A percentile compares a stretch with the other conserved stretches of the same genome.
phyloP scores from a whole-genome alignment of 1,284 basidiomycete genomes.

The Pterulicium gracile region DNA sequence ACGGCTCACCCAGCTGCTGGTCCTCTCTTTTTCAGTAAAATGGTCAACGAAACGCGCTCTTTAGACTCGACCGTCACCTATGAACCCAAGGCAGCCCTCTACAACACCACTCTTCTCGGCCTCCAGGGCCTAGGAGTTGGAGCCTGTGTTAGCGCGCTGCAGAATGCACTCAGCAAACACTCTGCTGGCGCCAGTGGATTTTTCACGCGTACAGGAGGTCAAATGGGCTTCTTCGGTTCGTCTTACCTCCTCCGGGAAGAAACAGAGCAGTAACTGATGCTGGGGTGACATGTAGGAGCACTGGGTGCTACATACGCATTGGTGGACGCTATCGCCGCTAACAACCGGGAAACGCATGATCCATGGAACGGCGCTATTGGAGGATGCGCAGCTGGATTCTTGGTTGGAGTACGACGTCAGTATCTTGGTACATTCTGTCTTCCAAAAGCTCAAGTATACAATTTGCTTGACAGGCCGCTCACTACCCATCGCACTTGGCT shows the following conservation, averaged over 20 bases:
- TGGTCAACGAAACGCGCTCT: constrained; percentile 15
- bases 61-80: constrained; percentile 33
- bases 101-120: constrained; percentile 51
- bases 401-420: constrained; percentile 77
- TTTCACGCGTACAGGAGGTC: constrained; percentile 68
- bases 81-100: constrained; percentile 45
- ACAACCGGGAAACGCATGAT: constrained; percentile 75
- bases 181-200: constrained; percentile 82
- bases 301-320: constrained; percentile 85
- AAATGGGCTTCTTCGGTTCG: constrained; percentile 76
- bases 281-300: constrained; percentile 46
- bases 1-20: too few relatives aligned
- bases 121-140: constrained; percentile 68
- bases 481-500: constrained; percentile 73
- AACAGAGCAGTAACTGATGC: constrained; percentile 4
- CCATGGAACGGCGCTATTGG: constrained; percentile 78
- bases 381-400: constrained; percentile 88
- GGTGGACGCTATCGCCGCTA: constrained; percentile 74
- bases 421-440: constrained; percentile 14
- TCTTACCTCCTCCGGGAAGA: constrained; percentile 6
- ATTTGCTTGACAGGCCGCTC: constrained; percentile 54
- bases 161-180: constrained; percentile 79
- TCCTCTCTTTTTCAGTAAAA: too few relatives aligned
- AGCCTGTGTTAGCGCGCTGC: constrained; percentile 68
- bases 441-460: constrained; percentile 7